Conservation (phyloP, 2,329 filamentous ascomycete species). For the Fusarium foetens region DNA sequence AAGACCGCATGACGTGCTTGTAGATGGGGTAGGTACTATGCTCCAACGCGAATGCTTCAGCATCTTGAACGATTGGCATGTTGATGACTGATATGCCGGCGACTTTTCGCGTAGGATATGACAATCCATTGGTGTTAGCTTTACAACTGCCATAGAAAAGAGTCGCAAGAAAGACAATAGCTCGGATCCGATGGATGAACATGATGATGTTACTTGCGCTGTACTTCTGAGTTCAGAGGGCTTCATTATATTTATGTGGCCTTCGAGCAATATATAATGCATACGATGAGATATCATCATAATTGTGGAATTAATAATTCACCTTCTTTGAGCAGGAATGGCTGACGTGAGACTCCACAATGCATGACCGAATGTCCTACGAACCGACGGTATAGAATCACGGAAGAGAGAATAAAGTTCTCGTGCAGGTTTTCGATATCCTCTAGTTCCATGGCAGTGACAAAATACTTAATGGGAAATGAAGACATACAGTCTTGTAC, state of each 20-base stretch:
- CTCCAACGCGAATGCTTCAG: background rate
- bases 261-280: rapidly evolving
- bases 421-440: rapidly evolving
- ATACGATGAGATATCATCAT: background rate
- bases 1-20: constrained; percentile 25
- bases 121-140: rapidly evolving
- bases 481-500: background rate
- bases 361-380: background rate
- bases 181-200: background rate
- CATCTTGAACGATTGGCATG: constrained; percentile 6
- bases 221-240: rapidly evolving
- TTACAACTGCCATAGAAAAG: background rate
- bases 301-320: background rate
- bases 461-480: rapidly evolving
- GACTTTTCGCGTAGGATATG: background rate
- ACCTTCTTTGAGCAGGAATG: background rate
- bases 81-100: constrained; percentile 7
- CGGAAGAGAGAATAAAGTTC: too few species aligned
- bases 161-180: rapidly evolving
- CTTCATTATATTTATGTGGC: rapidly evolving
- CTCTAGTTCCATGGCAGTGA: rapidly evolving
- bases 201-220: rapidly evolving
- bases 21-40: constrained; percentile 14
- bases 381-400: background rate
- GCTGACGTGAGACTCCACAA: background rate